Conservation (phyloP, 352 stramenopile genomes). For the Globisporangium splendens region DNA sequence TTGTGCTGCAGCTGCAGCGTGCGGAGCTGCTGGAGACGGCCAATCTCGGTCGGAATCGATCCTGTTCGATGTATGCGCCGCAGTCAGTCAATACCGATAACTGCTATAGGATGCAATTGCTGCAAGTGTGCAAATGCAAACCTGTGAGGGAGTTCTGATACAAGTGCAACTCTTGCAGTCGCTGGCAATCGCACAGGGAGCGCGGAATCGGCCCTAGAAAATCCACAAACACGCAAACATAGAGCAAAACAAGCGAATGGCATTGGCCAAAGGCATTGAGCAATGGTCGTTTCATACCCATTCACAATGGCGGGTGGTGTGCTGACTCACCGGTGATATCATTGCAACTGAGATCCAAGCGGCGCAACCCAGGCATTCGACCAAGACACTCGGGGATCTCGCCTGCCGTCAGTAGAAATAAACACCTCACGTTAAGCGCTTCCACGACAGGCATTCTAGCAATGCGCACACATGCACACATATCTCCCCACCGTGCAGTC, state of each 20-base stretch:
- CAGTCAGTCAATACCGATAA: too few relatives aligned
- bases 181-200: slow-evolving; percentile 43
- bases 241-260: neutral
- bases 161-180: slow-evolving; percentile 73
- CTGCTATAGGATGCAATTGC: neutral
- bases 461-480: neutral
- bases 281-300: too few relatives aligned
- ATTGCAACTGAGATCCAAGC: slow-evolving; percentile 82
- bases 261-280: too few relatives aligned
- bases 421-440: neutral
- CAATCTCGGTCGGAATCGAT: slow-evolving; percentile 46
- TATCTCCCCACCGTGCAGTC: slow-evolving; percentile 33
- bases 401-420: slow-evolving; percentile 19
- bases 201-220: slow-evolving; percentile 34
- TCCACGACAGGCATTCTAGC: neutral
- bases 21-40: slow-evolving; percentile 51
- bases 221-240: neutral
- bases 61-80: slow-evolving; percentile 11
- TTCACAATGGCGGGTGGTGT: neutral
- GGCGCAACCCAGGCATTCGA: slow-evolving; percentile 44
- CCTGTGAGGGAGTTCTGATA: slow-evolving; percentile 77
- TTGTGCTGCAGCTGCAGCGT: slow-evolving; percentile 84
- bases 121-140: slow-evolving; percentile 4
- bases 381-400: slow-evolving; percentile 55
- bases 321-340: slow-evolving; percentile 43